Conservation (phyloP, 2,329 filamentous ascomycete species). For the Aspergillus niger region DNA sequence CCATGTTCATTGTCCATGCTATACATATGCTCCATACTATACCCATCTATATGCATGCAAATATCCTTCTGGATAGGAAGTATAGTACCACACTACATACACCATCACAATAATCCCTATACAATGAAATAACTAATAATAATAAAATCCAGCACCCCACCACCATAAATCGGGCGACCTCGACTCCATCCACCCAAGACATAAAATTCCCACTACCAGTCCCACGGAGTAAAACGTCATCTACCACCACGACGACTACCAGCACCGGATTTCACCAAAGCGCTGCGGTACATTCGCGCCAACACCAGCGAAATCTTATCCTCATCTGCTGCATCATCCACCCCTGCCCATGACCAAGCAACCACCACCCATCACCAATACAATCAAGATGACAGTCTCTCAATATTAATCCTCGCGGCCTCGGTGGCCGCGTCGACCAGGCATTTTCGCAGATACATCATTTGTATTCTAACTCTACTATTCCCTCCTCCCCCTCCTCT, state of each 20-base stretch:
- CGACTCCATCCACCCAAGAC: constrained; percentile 70
- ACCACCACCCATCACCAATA: background rate
- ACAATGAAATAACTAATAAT: constrained; percentile 26
- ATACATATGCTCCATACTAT: too few species aligned
- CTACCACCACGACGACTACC: constrained; percentile 74
- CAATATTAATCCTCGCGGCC: constrained; percentile 79
- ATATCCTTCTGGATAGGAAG: too few species aligned
- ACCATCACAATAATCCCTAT: background rate
- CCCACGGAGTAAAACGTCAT: constrained; percentile 62
- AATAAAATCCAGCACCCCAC: constrained; percentile 56
- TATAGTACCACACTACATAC: too few species aligned
- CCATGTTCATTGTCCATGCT: constrained; percentile 7
- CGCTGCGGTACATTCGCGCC: constrained; percentile 61
- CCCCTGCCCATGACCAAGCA: background rate
- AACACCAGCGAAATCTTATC: constrained; percentile 30
- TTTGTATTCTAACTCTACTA: constrained; percentile 51
- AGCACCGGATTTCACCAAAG: constrained; percentile 93
- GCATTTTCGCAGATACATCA: constrained; percentile 87
- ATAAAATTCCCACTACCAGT: constrained; percentile 66
- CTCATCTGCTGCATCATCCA: background rate
- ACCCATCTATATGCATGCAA: too few species aligned
- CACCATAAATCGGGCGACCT: constrained; percentile 84
- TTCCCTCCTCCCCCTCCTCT: background rate
- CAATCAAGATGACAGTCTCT: constrained; percentile 35
- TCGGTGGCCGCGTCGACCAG: constrained; percentile 91